phyloP scores from a whole-genome alignment of 495 filamentous ascomycete genomes.

The Tuber indicum region DNA sequence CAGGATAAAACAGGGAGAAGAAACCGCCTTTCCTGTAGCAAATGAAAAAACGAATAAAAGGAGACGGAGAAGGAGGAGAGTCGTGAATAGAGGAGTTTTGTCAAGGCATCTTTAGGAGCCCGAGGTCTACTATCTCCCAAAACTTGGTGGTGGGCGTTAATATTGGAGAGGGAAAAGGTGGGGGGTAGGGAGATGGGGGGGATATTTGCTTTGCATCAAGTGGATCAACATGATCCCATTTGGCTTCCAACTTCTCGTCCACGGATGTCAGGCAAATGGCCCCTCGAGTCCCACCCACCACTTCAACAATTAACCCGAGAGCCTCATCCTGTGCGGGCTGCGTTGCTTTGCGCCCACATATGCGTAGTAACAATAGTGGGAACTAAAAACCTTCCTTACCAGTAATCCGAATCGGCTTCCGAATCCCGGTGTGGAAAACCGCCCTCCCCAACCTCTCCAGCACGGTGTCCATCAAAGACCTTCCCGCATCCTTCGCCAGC shows the following conservation, averaged over 20 bases:
- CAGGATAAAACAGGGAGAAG: not conserved
- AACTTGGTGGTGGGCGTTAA: not conserved
- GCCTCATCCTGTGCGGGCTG: not conserved
- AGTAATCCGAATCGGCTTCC: slow-evolving; percentile 15
- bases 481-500: slow-evolving; percentile 53
- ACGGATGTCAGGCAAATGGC: not conserved
- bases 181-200: not conserved
- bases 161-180: not conserved
- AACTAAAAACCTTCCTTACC: not conserved
- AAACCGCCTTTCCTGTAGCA: not conserved
- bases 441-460: not conserved
- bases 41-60: not conserved
- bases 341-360: not conserved
- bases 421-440: slow-evolving; percentile 3
- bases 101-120: not conserved
- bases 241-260: not conserved
- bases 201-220: not conserved
- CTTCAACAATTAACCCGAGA: not conserved
- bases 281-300: not conserved
- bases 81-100: not conserved
- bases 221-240: not conserved
- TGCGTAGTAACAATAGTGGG: not conserved
- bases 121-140: not conserved
- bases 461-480: slow-evolving; percentile 48
- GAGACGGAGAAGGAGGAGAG: not conserved